phyloP scores from a whole-genome alignment of 805 yeast species.

The Yamadazyma endophytica region DNA sequence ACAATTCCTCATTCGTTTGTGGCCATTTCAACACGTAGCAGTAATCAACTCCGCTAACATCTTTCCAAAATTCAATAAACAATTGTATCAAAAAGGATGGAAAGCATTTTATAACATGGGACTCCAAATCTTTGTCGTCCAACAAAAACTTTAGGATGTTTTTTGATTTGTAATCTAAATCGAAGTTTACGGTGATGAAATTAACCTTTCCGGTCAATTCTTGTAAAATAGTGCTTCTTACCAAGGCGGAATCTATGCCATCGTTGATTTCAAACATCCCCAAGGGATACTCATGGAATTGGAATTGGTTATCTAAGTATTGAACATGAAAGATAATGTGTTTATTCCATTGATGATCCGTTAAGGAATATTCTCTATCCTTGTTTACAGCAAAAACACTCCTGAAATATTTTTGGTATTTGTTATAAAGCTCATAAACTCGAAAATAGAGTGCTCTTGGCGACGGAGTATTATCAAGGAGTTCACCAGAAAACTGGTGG shows the following conservation, averaged over 20 bases:
- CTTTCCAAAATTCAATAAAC: conserved; percentile 3
- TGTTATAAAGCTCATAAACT: conserved; percentile 16
- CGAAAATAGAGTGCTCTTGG: conserved; percentile 12
- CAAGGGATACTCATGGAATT: conserved; percentile 16
- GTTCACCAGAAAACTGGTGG: conserved; percentile 5
- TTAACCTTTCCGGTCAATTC: conserved; percentile 13
- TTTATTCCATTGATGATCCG: conserved; percentile 19
- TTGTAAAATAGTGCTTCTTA: conserved; percentile 13
- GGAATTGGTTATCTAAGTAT: conserved; percentile 14
- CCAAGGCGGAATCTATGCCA: conserved; percentile 10
- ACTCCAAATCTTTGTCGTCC: conserved; percentile 4
- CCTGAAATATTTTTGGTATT: conserved; percentile 16
- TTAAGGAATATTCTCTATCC: conserved; percentile 13
- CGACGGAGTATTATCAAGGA: conserved; percentile 11
- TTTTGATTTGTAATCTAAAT: conserved; percentile 12
- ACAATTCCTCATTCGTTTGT: conserved; percentile 1
- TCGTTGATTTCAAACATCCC: conserved; percentile 15
- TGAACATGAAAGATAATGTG: conserved; percentile 12
- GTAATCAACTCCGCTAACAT: conserved; percentile 5
- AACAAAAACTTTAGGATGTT: conserved; percentile 15
- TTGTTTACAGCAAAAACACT: conserved; percentile 10
- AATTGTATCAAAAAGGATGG: conserved; percentile 14
- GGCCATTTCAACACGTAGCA: background rate
- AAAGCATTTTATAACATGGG: conserved; percentile 14
- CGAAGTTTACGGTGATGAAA: conserved; percentile 19